Conservation (phyloP, 208 protist species). For the Leishmania aethiopica region DNA sequence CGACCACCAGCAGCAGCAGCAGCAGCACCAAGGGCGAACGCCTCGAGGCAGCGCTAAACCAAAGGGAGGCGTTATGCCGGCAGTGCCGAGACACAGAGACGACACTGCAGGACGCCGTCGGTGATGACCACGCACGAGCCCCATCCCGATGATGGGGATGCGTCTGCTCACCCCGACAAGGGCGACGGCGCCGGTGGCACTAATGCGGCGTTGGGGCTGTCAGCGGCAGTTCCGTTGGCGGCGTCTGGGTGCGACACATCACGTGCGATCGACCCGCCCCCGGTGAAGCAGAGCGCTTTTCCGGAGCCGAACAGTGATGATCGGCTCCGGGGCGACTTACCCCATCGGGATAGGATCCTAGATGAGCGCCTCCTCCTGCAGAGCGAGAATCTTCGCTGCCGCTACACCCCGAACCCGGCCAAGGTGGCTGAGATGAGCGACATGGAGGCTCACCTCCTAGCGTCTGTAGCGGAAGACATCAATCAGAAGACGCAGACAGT, state of each 20-base stretch:
- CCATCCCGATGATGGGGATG: not conserved
- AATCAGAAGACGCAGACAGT: slow-evolving; percentile 40
- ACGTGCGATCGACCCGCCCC: not conserved
- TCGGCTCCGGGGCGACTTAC: not conserved
- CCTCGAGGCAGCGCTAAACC: not conserved
- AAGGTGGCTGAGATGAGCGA: slow-evolving; percentile 78
- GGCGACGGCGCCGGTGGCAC: not conserved
- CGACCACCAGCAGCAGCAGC: not conserved
- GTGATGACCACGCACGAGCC: not conserved
- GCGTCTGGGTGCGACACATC: not conserved
- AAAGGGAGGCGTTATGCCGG: not conserved
- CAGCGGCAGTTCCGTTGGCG: not conserved
- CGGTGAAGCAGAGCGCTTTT: too few species aligned
- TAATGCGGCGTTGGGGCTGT: not conserved
- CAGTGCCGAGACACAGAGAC: slow-evolving; percentile 9
- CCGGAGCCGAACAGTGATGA: not conserved
- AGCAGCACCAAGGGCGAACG: not conserved
- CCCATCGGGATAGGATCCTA: not conserved
- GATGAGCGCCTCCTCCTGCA: slow-evolving; percentile 56
- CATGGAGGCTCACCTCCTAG: slow-evolving; percentile 63
- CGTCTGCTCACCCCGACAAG: not conserved
- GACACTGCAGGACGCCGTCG: slow-evolving; percentile 1
- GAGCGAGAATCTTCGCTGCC: slow-evolving; percentile 41
- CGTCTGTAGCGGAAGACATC: slow-evolving; percentile 39
- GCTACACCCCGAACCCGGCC: slow-evolving; percentile 67